Conservation (phyloP, 257 asterid genomes). For the Salvia splendens region DNA sequence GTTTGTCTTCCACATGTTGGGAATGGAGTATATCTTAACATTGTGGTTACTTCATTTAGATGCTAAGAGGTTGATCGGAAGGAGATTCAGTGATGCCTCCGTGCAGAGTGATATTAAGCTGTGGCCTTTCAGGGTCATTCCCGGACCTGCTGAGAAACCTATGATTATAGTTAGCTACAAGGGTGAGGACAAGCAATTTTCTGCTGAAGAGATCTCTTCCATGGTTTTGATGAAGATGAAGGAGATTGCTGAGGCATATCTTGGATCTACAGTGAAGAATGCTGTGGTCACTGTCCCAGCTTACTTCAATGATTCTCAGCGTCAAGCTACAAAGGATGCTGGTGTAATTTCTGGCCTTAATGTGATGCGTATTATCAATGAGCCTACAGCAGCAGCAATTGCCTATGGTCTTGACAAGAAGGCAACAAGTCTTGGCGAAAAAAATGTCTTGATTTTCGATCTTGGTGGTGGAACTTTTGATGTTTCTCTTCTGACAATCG, state of each 20-base stretch:
- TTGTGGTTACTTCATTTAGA: constrained; percentile 6
- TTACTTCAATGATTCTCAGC: constrained; percentile 55
- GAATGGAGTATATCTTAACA: not conserved
- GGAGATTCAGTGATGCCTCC: constrained; percentile 50
- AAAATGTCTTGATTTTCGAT: constrained; percentile 54
- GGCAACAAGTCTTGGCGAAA: constrained; percentile 61
- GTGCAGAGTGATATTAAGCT: constrained; percentile 56
- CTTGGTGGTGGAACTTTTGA: constrained; percentile 64
- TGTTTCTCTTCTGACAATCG: constrained; percentile 60
- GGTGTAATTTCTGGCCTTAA: constrained; percentile 58
- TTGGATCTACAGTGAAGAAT: constrained; percentile 47
- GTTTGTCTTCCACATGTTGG: not conserved
- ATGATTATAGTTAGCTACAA: constrained; percentile 50
- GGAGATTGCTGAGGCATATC: constrained; percentile 57
- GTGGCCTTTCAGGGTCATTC: constrained; percentile 53
- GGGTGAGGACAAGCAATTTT: constrained; percentile 58
- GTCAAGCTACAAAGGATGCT: constrained; percentile 60
- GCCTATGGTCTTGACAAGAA: constrained; percentile 62
- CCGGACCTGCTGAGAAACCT: constrained; percentile 57
- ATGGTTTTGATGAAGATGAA: constrained; percentile 60
- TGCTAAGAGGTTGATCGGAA: constrained; percentile 58
- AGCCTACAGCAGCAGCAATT: constrained; percentile 62
- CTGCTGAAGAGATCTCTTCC: constrained; percentile 61
- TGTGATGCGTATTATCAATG: constrained; percentile 53
- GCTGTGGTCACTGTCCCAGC: constrained; percentile 64